Base-by-base conservation (phyloP, 768 basidiomycete species). In the Rubroboletus pulcherrimus region DNA sequence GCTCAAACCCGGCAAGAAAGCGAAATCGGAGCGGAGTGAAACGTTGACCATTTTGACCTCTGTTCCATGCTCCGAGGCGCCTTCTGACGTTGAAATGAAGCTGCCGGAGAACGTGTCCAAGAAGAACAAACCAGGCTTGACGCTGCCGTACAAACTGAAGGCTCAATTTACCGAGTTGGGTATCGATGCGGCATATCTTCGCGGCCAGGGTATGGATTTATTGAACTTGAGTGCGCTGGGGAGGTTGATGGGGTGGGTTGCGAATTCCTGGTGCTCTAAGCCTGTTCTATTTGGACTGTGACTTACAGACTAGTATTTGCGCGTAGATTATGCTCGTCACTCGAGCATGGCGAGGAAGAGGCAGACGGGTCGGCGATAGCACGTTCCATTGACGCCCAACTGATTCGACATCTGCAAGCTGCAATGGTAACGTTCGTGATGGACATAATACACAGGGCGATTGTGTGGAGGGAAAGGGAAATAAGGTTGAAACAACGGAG, bases 401-500 rank as follows among this genome's bases (percentile, higher is more conserved):
- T 80, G 11, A 67, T 89, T 31, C 75, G 64, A 30, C 59, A 81
- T 14, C 58, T 89, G 37, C 72, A 74, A 19, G 72, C 65, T 10
- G 74, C 79, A 31, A 62, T 83, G 21, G 72, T 76, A 9, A 73
- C 77, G 33, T 90, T 88, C 60, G 73, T 79, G 15, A 75, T 77
- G 8, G 75, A 79, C 37, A 51, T 83, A 0, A 70, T 86, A 2
- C 78, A 81, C 52, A 76, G 75, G 34, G 74, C 78, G 21, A 77
- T 88, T 41, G 72, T 80, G 7, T 72, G 77, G 37, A 80, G 81
- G 40, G 85, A 87, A 61, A 80, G 84, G 54, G 87, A 87, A 60
- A 67, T 74, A 51, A 69, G 72, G 33, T 64, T 85, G 63, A 89
- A 88, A 69, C 72, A 74, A 39, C 77, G 78, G 19, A 80, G 80